Conservation (phyloP, 1,284 basidiomycete species). For the Sanghuangporus sanghuang region DNA sequence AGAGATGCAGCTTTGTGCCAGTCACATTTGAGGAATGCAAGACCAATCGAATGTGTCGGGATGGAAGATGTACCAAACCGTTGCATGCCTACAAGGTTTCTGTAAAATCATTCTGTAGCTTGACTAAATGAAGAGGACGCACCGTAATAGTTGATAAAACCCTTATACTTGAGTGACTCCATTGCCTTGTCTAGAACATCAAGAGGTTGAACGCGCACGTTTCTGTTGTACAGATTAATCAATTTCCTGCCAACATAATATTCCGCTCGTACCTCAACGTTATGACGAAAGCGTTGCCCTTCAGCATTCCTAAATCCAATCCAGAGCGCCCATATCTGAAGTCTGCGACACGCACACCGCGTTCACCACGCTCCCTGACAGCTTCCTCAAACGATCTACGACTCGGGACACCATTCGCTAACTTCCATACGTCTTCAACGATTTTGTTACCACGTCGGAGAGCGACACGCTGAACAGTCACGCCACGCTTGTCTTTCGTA, state of each 20-base stretch:
- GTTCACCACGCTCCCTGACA: constrained; percentile 73
- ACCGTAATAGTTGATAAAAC: constrained; percentile 99
- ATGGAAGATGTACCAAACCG: constrained; percentile 96
- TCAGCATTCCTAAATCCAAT: constrained; percentile 90
- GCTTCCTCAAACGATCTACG: constrained; percentile 55
- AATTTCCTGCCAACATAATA: neutral
- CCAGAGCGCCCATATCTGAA: constrained; percentile 77
- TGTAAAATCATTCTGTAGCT: neutral
- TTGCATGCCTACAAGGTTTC: constrained; percentile 78
- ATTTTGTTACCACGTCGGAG: constrained; percentile 76
- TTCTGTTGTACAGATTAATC: constrained; percentile 44
- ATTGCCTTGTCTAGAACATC: constrained; percentile 75
- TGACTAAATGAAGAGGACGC: constrained; percentile 17
- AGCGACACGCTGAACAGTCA: constrained; percentile 91
- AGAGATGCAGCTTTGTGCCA: constrained; percentile 87
- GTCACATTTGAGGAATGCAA: constrained; percentile 82
- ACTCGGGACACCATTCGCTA: constrained; percentile 63
- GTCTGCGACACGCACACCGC: constrained; percentile 88
- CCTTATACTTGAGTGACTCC: constrained; percentile 75
- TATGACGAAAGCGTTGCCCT: constrained; percentile 94
- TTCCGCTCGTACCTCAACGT: constrained; percentile 67
- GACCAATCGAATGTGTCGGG: constrained; percentile 91
- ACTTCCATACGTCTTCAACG: constrained; percentile 81
- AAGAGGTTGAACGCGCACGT: constrained; percentile 70
- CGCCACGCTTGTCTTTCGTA: constrained; percentile 97